Percentiles rank a stretch among this genome's conserved stretches.
phyloP scores from a whole-genome alignment of 768 basidiomycete genomes.

The Harrya chromipes region DNA sequence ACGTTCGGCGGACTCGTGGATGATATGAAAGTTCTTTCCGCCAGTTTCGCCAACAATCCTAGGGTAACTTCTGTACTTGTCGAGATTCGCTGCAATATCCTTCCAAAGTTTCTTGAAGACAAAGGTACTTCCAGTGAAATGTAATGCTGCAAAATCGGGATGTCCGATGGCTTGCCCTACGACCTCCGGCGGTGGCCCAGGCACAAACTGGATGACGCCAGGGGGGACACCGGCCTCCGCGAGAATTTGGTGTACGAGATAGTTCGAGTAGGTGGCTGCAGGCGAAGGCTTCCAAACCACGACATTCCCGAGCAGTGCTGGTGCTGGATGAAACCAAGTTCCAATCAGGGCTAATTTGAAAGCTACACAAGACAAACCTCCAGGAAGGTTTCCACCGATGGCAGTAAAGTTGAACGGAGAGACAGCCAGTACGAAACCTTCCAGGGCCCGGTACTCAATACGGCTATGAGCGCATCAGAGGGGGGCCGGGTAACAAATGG shows the following conservation, averaged over 20 bases:
- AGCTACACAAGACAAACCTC: constrained; percentile 37
- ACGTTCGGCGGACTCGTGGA: constrained; percentile 86
- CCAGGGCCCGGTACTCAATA: constrained; percentile 93
- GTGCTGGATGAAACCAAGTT: constrained; percentile 45
- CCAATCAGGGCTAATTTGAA: neutral
- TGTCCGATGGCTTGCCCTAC: constrained; percentile 82
- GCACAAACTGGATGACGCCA: constrained; percentile 96
- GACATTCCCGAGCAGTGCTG: constrained; percentile 93
- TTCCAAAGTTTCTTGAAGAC: constrained; percentile 98
- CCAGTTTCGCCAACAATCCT: constrained; percentile 97
- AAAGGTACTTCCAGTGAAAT: constrained; percentile 95
- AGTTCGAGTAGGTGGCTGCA: constrained; percentile 92
- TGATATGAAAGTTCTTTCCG: constrained; percentile 97
- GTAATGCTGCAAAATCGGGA: constrained; percentile 78
- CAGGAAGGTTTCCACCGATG: constrained; percentile 93
- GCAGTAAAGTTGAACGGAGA: constrained; percentile 99
- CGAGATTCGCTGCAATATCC: constrained; percentile 85
- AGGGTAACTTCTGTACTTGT: constrained; percentile 86
- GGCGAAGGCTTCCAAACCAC: constrained; percentile 98
- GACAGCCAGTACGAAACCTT: constrained; percentile 96
- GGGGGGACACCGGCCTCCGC: constrained; percentile 92
- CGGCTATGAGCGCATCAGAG: constrained; percentile 52
- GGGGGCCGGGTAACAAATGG: neutral
- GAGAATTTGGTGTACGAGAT: constrained; percentile 86
- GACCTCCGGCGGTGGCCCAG: constrained; percentile 81